Conservation (phyloP, 2,329 filamentous ascomycete genomes). For the Colletotrichum caudatum region DNA sequence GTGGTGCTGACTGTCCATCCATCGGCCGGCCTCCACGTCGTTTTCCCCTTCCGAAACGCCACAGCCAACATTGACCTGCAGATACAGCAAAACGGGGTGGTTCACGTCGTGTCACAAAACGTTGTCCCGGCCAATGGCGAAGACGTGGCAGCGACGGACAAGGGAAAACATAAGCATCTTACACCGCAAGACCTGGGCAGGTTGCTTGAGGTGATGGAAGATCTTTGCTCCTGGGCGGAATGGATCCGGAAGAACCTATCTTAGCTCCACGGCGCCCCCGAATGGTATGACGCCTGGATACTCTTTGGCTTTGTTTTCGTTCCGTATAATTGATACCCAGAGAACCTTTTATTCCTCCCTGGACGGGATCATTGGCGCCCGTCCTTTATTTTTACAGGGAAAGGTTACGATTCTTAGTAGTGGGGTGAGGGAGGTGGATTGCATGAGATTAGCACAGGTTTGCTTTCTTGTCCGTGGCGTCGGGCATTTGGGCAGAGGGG, state of each 20-base stretch:
- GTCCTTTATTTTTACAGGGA: not conserved
- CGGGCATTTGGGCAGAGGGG: conserved; percentile 6
- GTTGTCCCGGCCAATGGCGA: conserved; percentile 50
- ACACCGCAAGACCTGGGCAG: conserved; percentile 58
- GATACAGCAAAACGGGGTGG: conserved; percentile 69
- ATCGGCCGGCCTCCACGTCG: conserved; percentile 62
- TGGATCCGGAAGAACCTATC: conserved; percentile 58
- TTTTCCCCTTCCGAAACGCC: conserved; percentile 63
- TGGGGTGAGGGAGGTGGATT: not conserved
- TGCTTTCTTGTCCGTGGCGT: conserved; percentile 9
- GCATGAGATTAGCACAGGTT: not conserved
- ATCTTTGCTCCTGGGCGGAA: conserved; percentile 66
- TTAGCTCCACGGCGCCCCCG: not conserved
- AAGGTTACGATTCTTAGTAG: not conserved
- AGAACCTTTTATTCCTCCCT: not conserved
- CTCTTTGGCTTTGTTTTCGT: conserved; percentile 14
- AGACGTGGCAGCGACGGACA: conserved; percentile 41
- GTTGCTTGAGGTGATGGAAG: conserved; percentile 62
- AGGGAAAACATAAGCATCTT: conserved; percentile 51
- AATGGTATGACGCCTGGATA: not conserved
- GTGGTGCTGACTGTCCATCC: conserved; percentile 66
- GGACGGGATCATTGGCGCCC: not conserved
- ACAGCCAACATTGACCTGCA: conserved; percentile 69
- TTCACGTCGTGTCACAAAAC: conserved; percentile 71
- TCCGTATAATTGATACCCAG: conserved; percentile 42